phyloP scores from a whole-genome alignment of 371 early-diverging fungal genomes.

The Actinomortierella wolfii region DNA sequence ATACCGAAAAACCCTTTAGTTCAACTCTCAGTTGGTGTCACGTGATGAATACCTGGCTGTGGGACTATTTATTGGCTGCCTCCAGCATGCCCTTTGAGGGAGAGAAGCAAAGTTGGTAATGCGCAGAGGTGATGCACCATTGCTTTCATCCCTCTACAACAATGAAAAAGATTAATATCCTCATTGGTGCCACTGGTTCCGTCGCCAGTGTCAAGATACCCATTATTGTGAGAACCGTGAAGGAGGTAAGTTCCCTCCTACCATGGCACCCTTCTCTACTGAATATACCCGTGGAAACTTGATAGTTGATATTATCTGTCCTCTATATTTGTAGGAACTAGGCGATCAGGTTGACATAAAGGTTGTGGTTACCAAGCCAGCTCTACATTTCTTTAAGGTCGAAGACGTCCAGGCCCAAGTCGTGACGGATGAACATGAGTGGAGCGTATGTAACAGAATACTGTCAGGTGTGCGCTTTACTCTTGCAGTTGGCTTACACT shows the following conservation, averaged over 20 bases:
- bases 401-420: conserved; percentile 54
- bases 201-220: conserved; percentile 92
- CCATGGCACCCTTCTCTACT: too few species aligned
- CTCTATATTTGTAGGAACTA: conserved; percentile 11
- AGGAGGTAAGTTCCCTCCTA: conserved; percentile 37
- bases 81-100: too few species aligned
- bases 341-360: conserved; percentile 64
- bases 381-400: conserved; percentile 82
- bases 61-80: too few species aligned
- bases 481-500: background rate
- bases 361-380: conserved; percentile 73
- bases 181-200: conserved; percentile 89
- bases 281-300: background rate
- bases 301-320: conserved; percentile 5
- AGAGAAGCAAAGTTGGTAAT: too few species aligned
- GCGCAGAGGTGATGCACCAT: too few species aligned
- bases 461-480: background rate
- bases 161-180: conserved; percentile 53
- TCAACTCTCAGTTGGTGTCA: too few species aligned
- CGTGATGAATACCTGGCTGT: too few species aligned
- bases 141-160: too few species aligned
- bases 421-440: conserved; percentile 87
- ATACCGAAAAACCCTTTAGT: too few species aligned
- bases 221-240: conserved; percentile 59
- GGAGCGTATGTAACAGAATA: conserved; percentile 57